These are phyloP conservation scores for Craspedostauros australis DNA, from an alignment of 108 stramenopile genomes.

Conservation along the genomic window DNA sequence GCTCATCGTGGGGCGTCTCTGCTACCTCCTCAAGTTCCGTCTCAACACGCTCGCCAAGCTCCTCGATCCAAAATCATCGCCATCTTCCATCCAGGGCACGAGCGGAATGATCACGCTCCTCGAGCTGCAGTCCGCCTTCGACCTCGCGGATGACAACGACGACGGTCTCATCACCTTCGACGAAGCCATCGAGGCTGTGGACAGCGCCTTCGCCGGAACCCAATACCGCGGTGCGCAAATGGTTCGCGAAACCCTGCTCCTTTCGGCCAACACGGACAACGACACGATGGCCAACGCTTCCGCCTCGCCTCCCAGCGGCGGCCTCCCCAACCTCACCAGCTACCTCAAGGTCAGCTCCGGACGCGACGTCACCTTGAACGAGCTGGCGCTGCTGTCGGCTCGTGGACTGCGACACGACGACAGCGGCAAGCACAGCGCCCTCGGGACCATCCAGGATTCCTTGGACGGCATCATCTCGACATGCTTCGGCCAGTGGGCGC, in stretches of 20 bases:
- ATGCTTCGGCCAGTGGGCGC: slow-evolving; percentile 75
- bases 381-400: slow-evolving; percentile 75
- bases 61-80: slow-evolving; percentile 70
- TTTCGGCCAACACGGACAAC: slow-evolving; percentile 20
- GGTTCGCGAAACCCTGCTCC: slow-evolving; percentile 75
- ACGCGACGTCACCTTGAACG: slow-evolving; percentile 72
- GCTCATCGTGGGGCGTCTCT: slow-evolving; percentile 78
- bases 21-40: slow-evolving; percentile 79
- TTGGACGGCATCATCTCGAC: slow-evolving; percentile 61
- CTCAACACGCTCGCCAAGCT: slow-evolving; percentile 67
- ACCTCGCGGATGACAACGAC: slow-evolving; percentile 82
- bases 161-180: slow-evolving; percentile 82
- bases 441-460: slow-evolving; percentile 78
- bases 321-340: not conserved
- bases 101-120: slow-evolving; percentile 75
- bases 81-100: slow-evolving; percentile 46
- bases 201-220: slow-evolving; percentile 84
- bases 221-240: slow-evolving; percentile 84
- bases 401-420: slow-evolving; percentile 72
- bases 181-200: slow-evolving; percentile 86
- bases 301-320: not conserved
- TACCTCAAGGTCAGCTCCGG: slow-evolving; percentile 17
- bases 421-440: slow-evolving; percentile 63
- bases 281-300: not conserved
- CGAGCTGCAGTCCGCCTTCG: slow-evolving; percentile 78